These are phyloP conservation scores for Blastobotrys proliferans DNA, from an alignment of 1,139 yeast species.

Conservation along the genomic window DNA sequence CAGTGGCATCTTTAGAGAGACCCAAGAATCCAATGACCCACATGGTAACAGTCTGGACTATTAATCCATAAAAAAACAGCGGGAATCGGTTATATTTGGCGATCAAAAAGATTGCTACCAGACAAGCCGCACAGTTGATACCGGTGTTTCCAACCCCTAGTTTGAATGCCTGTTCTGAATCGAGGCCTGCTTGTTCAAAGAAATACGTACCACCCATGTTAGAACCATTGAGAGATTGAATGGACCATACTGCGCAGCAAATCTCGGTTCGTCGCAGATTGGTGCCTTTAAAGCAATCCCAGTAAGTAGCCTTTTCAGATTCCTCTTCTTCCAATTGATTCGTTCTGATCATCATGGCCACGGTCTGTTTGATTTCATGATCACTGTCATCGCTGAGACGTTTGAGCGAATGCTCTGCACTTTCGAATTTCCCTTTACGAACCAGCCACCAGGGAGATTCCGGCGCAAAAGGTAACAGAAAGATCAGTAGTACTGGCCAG, in stretches of 20 bases:
- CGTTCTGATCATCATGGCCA: constrained; percentile 43
- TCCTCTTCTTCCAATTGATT: constrained; percentile 41
- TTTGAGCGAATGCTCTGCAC: constrained; percentile 17
- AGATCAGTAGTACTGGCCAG: constrained; percentile 54
- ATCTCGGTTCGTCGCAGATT: constrained; percentile 53
- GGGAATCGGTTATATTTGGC: no score
- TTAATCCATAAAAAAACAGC: no score
- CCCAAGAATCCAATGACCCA: not conserved
- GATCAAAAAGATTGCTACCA: no score
- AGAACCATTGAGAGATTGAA: constrained; percentile 4
- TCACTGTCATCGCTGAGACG: constrained; percentile 25
- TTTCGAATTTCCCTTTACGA: constrained; percentile 36
- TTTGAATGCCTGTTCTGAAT: not conserved
- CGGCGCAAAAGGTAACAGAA: constrained; percentile 50
- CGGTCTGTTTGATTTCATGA: constrained; percentile 32
- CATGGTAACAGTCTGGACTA: not conserved
- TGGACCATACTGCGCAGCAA: constrained; percentile 15
- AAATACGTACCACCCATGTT: constrained; percentile 29
- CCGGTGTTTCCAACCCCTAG: not conserved
- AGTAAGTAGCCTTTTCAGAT: constrained; percentile 35
- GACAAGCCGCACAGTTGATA: no score
- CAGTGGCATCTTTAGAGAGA: not conserved
- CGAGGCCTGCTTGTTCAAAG: constrained; percentile 20
- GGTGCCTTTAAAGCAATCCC: constrained; percentile 47
- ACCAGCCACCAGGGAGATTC: constrained; percentile 57